Base-by-base conservation (phyloP, 2,329 filamentous ascomycete genomes). In the Sporothrix euskadiensis region DNA sequence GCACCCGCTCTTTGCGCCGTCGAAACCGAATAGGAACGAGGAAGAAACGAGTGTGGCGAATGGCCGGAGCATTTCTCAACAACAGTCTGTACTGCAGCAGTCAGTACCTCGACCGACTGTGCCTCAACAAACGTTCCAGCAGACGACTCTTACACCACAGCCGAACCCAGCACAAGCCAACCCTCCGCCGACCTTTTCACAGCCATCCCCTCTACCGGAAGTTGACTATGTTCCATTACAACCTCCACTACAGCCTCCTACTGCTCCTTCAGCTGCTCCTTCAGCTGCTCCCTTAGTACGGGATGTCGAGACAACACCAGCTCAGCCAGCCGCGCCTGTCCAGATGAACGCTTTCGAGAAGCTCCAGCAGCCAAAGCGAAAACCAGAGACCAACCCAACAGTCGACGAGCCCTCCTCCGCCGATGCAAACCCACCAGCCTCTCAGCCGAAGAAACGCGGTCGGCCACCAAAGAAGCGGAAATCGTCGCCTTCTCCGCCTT, bases 1-100 rank as follows among this genome's bases (percentile, higher is more conserved):
- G 52, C 88, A 89, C 76, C 87, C 88, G 22, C 88, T 89, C 80
- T 89, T 89, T 77, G 78, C 78, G 0, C 75, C 81, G 1, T 79
- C 80, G 32, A 79, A 77, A 74, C 68, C 73, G 52, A 30, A 57
- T 70, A 54, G 74, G 49, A 70, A 6, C 77, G 14, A 65, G 19
- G 10, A 47, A 22, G 61, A 3, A 22, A 3, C n/a, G 10, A 30
- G 22, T 7, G 5, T 9, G 61, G 3, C 61, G 7, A 12, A 12
- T 30, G 39, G 35, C 10, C 39, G 47, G 5, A 12, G 22, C 12
- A 6, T 47, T 4, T 12, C 61, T 12, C 22, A 47, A 39, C 39
- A 61, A 8, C 32, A 49, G 44, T 19, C 57, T 4, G 32, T 39
- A 9, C 57, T 10, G 9, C 54, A 57, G 54, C 54, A 57, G 26